Base-by-base conservation (phyloP, 73 alveolate genomes). In the Breviolum minutum region DNA sequence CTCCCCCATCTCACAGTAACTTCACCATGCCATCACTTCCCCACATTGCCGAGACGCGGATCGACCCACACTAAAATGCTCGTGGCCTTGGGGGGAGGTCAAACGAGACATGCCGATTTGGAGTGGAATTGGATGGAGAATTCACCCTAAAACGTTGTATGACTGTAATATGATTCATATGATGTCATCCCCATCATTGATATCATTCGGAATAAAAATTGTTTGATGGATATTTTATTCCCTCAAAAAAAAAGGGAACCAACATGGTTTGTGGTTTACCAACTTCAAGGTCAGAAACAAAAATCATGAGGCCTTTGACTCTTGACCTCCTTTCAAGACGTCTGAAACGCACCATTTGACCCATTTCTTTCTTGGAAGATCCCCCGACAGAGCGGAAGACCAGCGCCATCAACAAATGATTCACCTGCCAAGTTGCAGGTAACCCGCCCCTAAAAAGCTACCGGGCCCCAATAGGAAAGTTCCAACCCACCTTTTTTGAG, bases 21-120 rank as follows among this genome's bases (percentile, higher is more conserved):
- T n/a, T n/a, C 54, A 40, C 54, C 54, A 40, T 68, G 77, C 54
- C 22, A 9, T 29, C 54, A 40, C 17, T 26, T 60, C 92, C 92
- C 54, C 54, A 40, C 54, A 40, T 40, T 40, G 54, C 54, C 54
- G 54, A 40, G 54, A 40, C 10, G 95, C 95, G 95, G 95, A 68
- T 88, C 85, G 85, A 88, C 95, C 95, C 95, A 88, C 29, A 88
- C 95, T 60, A 88, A 71, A 24, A 88, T 88, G 85, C 95, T 88
- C 85, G 95, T 68, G 64, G 95, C 95, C 95, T 88, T 32, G 20
- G 60, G 12, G 20, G 60, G 12, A 71, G 77, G 77, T 68, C 17
- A 66, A 66, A 68, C 17, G 77, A 68, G 17, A 66, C 74, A 17
- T 11, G 11, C n/a, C n/a, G n/a, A n/a, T n/a, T n/a, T n/a, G n/a